phyloP scores from a whole-genome alignment of 2,329 filamentous ascomycete species.

The Exophiala calicioides region DNA sequence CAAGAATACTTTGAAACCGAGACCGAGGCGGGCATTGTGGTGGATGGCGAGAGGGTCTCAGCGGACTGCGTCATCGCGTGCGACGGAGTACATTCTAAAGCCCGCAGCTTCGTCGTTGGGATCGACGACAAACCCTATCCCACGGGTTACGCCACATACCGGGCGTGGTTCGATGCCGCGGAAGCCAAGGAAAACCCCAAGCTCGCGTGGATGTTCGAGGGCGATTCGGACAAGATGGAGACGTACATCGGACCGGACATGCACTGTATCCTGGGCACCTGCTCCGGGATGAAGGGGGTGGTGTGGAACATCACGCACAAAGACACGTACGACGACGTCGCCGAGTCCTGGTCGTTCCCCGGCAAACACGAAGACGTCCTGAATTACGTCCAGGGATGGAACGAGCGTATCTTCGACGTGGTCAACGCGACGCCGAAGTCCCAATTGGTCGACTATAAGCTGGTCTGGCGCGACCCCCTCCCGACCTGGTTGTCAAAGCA shows the following conservation, averaged over 20 bases:
- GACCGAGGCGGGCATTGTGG: constrained; percentile 6
- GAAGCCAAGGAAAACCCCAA: constrained; percentile 9
- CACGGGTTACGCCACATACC: constrained; percentile 32
- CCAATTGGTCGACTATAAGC: constrained; percentile 33
- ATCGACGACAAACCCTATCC: constrained; percentile 36
- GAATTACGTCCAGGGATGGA: constrained; percentile 53
- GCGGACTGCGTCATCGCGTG: constrained; percentile 11
- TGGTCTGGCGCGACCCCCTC: constrained; percentile 32
- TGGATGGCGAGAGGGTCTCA: constrained; percentile 9
- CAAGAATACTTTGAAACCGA: constrained; percentile 31
- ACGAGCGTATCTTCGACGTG: constrained; percentile 51
- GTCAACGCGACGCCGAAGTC: constrained; percentile 39
- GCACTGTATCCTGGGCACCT: constrained; percentile 9
- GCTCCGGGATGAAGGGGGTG: constrained; percentile 41
- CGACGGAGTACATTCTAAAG: constrained; percentile 13
- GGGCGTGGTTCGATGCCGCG: constrained; percentile 27
- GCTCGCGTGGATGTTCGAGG: constrained; percentile 4
- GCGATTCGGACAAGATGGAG: constrained; percentile 12
- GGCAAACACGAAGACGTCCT: constrained; percentile 55
- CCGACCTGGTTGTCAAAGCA: constrained; percentile 28
- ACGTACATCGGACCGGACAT: constrained; percentile 12
- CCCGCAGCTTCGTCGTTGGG: constrained; percentile 20
- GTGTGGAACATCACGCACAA: constrained; percentile 38
- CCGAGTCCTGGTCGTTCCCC: constrained; percentile 56
- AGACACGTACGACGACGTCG: constrained; percentile 40